Base-by-base conservation (phyloP, 352 stramenopile genomes). In the Pythium graminicola region DNA sequence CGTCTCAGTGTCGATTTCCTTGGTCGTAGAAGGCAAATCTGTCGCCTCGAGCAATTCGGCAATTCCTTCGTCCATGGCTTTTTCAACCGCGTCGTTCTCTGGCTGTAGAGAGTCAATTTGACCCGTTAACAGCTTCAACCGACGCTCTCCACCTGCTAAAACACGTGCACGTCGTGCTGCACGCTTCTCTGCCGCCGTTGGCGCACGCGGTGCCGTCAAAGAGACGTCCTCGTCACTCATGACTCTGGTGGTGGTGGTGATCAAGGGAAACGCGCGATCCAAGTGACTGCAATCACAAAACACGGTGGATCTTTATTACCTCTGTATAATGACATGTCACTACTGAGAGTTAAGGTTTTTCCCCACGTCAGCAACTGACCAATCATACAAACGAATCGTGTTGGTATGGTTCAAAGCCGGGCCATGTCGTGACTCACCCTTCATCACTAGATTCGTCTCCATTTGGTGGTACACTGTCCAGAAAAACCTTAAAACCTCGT, bases 121-220 rank as follows among this genome's bases (percentile, higher is more conserved):
- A 9, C 77, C 81, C 50, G 75, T 85, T 19, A 91, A 49, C 7
- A 88, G 59, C 64, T 88, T 78, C 22, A 91, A 44, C 0, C 81
- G 81, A 55, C 49, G 76, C 42, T 87, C 73, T 16, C 79, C 50
- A 9, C 70, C 62, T n/a, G 70, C 64, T n/a, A 91, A 45, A 41
- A 91, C 76, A 6, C 74, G 69, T 27, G 77, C 81, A 10, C 76
- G 76, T 19, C 81, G 73, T 17, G 69, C 72, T 7, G 73, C 81
- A 6, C 80, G 80, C 67, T 86, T 86, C 57, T 87, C 75, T 13
- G 72, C 73, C 11, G 77, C 73, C 11, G 64, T 70, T 23, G 68
- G 54, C 43, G 33, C 42, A 9, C 28, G 42, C 20, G 57, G 49
- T 35, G 57, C 35, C 49, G 35, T 27, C 14, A 32, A 32, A 28